A percentile compares a stretch with the other conserved stretches of the same genome.
phyloP scores from a whole-genome alignment of 768 basidiomycete genomes.

The Neoboletus subvelutipes region DNA sequence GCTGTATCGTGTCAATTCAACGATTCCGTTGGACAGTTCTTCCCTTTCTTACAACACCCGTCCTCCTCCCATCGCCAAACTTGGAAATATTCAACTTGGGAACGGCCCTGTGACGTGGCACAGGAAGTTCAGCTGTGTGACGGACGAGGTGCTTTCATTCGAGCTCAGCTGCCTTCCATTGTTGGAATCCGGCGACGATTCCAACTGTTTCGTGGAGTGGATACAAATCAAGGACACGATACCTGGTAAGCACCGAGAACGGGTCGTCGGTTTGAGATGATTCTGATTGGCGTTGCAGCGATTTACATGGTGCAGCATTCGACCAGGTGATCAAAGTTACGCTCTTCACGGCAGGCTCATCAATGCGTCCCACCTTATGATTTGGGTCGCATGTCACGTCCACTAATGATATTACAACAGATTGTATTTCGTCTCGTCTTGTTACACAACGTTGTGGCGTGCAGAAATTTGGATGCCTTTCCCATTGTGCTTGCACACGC shows the following conservation, averaged over 20 bases:
- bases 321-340: not conserved
- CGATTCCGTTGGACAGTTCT: slow-evolving; percentile 6
- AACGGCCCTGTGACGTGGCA: slow-evolving; percentile 3
- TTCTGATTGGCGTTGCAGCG: slow-evolving; percentile 3
- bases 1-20: slow-evolving; percentile 10
- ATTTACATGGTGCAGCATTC: slow-evolving; percentile 13
- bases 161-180: slow-evolving; percentile 11
- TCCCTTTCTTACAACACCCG: slow-evolving; percentile 11
- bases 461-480: too few species aligned
- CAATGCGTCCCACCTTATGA: too few species aligned
- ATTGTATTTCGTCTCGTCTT: too few species aligned
- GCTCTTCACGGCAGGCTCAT: not conserved
- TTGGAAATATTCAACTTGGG: not conserved
- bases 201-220: slow-evolving; percentile 10
- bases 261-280: not conserved
- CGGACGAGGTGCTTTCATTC: slow-evolving; percentile 14
- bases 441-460: too few species aligned
- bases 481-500: too few species aligned
- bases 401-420: too few species aligned
- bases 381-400: too few species aligned
- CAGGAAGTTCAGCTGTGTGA: slow-evolving; percentile 9
- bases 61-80: slow-evolving; percentile 4
- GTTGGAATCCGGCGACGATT: slow-evolving; percentile 9
- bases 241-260: slow-evolving; percentile 6
- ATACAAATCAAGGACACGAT: slow-evolving; percentile 11